phyloP scores from a whole-genome alignment of 805 yeast genomes.

The Suhomyces sp. region DNA sequence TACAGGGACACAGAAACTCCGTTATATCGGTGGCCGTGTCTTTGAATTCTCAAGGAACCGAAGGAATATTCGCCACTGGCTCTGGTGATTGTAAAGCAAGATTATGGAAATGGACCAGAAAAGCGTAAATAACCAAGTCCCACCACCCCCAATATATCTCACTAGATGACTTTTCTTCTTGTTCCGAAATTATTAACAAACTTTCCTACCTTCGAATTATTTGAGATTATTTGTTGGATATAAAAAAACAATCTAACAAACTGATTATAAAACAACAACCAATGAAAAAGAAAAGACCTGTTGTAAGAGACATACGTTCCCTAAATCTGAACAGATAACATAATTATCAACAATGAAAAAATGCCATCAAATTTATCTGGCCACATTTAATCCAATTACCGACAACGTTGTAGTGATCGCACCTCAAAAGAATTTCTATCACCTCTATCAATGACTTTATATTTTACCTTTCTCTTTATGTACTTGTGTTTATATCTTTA shows the following conservation, averaged over 20 bases:
- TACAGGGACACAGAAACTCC: slow-evolving; percentile 95
- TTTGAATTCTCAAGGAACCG: slow-evolving; percentile 67
- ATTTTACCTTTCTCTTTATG: slow-evolving; percentile 1
- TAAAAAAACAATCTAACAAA: not conserved
- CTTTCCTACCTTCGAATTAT: not conserved
- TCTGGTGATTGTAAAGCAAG: slow-evolving; percentile 97
- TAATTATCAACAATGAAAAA: too few relatives aligned
- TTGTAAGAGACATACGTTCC: too few relatives aligned
- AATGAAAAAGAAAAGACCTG: not conserved
- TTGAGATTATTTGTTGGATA: not conserved
- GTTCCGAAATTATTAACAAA: not conserved
- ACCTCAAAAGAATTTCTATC: not conserved
- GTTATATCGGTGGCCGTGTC: slow-evolving; percentile 93
- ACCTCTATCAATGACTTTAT: not conserved
- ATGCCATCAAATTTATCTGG: not conserved
- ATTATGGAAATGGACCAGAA: slow-evolving; percentile 84
- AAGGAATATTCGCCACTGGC: slow-evolving; percentile 93
- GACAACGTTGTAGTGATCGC: not conserved
- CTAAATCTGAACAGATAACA: too few relatives aligned
- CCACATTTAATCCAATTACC: not conserved
- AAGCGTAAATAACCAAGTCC: slow-evolving; percentile 6
- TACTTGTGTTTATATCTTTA: slow-evolving; percentile 4
- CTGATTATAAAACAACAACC: not conserved
- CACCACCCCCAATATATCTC: too few relatives aligned
- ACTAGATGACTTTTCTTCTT: not conserved